Evolutionary conservation across 163 green algal genomes (phyloP), one percentile per base, ranked within the genome.

Genomic region (Scenedesmus sp.): DNA sequence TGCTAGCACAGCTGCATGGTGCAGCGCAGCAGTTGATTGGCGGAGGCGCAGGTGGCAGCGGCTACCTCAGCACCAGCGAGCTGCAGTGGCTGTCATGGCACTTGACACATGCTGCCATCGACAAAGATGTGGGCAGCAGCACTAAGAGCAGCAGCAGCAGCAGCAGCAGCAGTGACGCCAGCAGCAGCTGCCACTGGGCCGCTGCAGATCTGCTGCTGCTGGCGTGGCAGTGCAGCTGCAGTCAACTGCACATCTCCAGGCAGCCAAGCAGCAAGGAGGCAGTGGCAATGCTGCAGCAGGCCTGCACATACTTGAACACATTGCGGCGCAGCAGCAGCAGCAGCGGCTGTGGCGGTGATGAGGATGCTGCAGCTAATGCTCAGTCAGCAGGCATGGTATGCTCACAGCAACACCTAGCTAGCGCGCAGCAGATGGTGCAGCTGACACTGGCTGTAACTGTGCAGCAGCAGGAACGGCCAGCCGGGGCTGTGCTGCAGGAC

Each of bases 141-240:
- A 2, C 7, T 13, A 44, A 46, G 12, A 12, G 37, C 51, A 44
- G 30, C 18, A 44, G 26, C 22, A 51, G n/a, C n/a, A n/a, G n/a
- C n/a, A n/a, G 30, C 51, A 79, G 35, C 51, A 79, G 35, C 37
- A 56, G 56, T n/a, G 22, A 70, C 7, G n/a, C 20, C 56, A 70
- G 56, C 24, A 13, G 53, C 44, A 72, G 44, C 44, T 40, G 3
- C 33, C 82, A 87, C 1, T 87, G 82, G 82, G 53, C 53, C 2
- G 53, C 51, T 30, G 16, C 51, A 30, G 59, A 81, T 6, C 22
- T 82, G 37, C 83, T 89, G 59, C 42, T 82, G 26, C 83, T 89
- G 5, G 83, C 56, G 22, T 89, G 83, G 83, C 83, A 89, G 40
- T 89, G 83, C 83, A 81, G 59, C 30, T 82, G 83, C 70, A 37